A percentile compares a stretch with the other conserved stretches of the same genome.
phyloP scores from a whole-genome alignment of 2,329 filamentous ascomycete species.

The Mycosphaerella sp. region DNA sequence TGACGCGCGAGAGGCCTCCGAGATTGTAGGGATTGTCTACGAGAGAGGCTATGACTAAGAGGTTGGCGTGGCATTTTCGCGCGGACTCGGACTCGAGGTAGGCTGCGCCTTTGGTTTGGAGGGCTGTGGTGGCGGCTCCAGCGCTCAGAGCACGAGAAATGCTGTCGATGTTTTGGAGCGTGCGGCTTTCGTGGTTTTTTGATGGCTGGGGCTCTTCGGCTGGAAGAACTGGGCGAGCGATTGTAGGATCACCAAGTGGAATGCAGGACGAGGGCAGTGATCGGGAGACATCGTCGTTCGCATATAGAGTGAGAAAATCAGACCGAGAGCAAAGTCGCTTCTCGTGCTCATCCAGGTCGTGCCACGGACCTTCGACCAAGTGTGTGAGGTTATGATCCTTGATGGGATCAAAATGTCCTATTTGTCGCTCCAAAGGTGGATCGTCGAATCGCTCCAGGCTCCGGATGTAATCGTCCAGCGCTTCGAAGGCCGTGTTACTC shows the following conservation, averaged over 20 bases:
- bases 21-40: slow-evolving; percentile 48
- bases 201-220: background rate
- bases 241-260: slow-evolving; percentile 28
- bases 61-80: slow-evolving; percentile 26
- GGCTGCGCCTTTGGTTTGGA: slow-evolving; percentile 48
- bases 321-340: slow-evolving; percentile 33
- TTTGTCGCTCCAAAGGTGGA: slow-evolving; percentile 34
- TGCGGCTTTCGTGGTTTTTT: slow-evolving; percentile 10
- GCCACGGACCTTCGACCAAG: slow-evolving; percentile 43
- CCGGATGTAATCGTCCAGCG: slow-evolving; percentile 41
- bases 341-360: slow-evolving; percentile 41
- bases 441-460: slow-evolving; percentile 40
- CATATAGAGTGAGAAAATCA: slow-evolving; percentile 39
- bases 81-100: slow-evolving; percentile 37
- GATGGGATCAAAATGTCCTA: slow-evolving; percentile 40
- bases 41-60: slow-evolving; percentile 47
- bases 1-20: slow-evolving; percentile 46
- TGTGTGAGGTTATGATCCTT: slow-evolving; percentile 40
- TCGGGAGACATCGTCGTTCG: slow-evolving; percentile 20
- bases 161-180: slow-evolving; percentile 16
- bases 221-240: background rate
- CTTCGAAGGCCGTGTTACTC: slow-evolving; percentile 38
- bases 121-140: slow-evolving; percentile 26
- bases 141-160: slow-evolving; percentile 18
- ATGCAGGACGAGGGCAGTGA: slow-evolving; percentile 29